These are phyloP conservation scores for Hanseniaspora sp. DNA, from an alignment of 1,139 yeast species.

Conservation along the genomic window DNA sequence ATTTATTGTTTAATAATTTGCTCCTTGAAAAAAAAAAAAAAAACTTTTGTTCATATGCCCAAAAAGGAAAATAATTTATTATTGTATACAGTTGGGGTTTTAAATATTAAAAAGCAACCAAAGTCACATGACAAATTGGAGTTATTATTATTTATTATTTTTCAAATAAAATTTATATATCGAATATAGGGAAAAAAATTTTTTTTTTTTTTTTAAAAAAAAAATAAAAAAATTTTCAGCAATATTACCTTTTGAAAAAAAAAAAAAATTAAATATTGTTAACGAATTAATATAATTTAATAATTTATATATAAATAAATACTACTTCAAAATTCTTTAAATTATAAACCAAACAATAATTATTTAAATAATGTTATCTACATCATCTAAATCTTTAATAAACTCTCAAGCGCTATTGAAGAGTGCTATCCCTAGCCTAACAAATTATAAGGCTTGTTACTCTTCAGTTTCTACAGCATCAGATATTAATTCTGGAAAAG, in stretches of 20 bases:
- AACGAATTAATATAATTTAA: too few species aligned
- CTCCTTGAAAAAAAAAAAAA: too few species aligned
- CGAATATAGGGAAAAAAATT: constrained; percentile 10
- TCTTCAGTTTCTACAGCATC: neutral
- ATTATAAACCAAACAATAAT: neutral
- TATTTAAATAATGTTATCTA: neutral
- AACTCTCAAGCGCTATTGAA: neutral
- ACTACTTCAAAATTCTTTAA: too few species aligned
- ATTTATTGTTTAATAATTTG: too few species aligned
- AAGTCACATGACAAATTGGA: constrained; percentile 18
- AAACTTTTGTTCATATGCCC: too few species aligned
- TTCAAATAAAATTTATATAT: too few species aligned
- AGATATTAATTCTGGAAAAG: neutral
- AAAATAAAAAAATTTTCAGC: too few species aligned
- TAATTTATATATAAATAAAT: too few species aligned
- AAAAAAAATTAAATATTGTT: too few species aligned
- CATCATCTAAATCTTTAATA: neutral
- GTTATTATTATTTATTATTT: too few species aligned
- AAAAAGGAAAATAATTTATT: constrained; percentile 5
- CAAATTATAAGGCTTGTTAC: neutral
- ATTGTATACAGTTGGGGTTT: neutral
- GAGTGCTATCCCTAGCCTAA: neutral
- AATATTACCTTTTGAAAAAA: too few species aligned
- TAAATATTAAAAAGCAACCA: constrained; percentile 5
- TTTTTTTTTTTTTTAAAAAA: neutral